Evolutionary conservation across 495 filamentous ascomycete genomes (phyloP).

Genomic region (Neurospora tetrasperma): DNA sequence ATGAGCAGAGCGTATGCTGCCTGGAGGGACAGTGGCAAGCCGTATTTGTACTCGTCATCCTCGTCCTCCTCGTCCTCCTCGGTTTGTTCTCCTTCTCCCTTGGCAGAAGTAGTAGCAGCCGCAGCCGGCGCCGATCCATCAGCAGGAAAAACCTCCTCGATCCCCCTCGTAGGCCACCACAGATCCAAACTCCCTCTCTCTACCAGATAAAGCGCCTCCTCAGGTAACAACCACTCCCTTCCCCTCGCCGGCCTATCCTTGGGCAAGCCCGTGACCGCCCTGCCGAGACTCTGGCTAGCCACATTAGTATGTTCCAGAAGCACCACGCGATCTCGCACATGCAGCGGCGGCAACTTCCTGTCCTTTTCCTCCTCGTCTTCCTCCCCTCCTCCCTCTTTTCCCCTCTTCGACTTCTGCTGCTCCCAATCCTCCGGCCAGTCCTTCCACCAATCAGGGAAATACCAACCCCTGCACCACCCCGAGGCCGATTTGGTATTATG

Average conservation of each 20-base stretch:
- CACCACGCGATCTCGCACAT: constrained; percentile 38
- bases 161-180: constrained; percentile 53
- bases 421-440: constrained; percentile 23
- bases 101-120: constrained; percentile 6
- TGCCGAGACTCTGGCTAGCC: constrained; percentile 32
- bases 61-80: constrained; percentile 14
- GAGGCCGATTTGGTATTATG: constrained; percentile 40
- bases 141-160: constrained; percentile 30
- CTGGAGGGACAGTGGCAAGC: constrained; percentile 77
- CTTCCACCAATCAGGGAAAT: constrained; percentile 40
- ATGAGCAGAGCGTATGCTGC: constrained; percentile 76
- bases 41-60: constrained; percentile 44
- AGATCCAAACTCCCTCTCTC: constrained; percentile 81
- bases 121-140: background rate
- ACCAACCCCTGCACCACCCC: constrained; percentile 44
- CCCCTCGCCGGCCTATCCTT: constrained; percentile 38
- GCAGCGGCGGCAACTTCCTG: constrained; percentile 27
- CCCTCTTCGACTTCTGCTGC: constrained; percentile 9
- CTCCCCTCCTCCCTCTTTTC: constrained; percentile 8
- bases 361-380: constrained; percentile 9
- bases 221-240: constrained; percentile 73
- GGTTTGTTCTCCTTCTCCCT: constrained; percentile 15
- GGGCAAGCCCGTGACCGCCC: constrained; percentile 31
- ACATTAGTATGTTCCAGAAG: constrained; percentile 34
- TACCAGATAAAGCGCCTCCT: constrained; percentile 81